Conservation (phyloP, 306 rosid genomes). For the Malus orientalis region DNA sequence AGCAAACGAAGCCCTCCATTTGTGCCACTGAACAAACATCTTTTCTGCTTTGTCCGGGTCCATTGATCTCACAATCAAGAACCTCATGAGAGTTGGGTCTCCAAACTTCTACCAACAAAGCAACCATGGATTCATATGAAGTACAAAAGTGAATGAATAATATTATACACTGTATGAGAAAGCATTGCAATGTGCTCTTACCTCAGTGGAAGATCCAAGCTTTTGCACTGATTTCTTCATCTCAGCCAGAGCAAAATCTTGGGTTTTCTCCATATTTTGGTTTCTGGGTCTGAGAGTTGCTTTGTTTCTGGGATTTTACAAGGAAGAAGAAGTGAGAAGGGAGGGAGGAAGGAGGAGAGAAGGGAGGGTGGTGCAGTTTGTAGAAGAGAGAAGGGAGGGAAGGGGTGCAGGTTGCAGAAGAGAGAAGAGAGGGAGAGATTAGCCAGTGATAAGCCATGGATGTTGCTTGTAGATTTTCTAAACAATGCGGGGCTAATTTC, state of each 20-base stretch:
- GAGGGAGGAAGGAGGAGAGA: too few relatives aligned
- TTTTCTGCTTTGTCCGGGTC: slow-evolving; percentile 67
- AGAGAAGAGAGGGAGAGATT: too few relatives aligned
- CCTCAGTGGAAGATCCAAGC: slow-evolving; percentile 72
- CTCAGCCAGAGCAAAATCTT: slow-evolving; percentile 37
- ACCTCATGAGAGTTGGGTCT: slow-evolving; percentile 64
- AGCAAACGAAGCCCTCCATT: slow-evolving; percentile 60
- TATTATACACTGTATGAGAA: neutral
- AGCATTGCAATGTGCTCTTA: slow-evolving; percentile 4
- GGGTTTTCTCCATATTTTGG: slow-evolving; percentile 22
- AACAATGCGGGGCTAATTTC: too few relatives aligned
- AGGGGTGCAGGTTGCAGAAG: too few relatives aligned
- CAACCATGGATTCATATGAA: neutral
- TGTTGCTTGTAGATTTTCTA: too few relatives aligned
- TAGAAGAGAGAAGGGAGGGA: too few relatives aligned
- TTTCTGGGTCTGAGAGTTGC: too few relatives aligned
- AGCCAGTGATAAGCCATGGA: too few relatives aligned
- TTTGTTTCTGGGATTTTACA: too few relatives aligned
- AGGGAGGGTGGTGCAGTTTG: too few relatives aligned
- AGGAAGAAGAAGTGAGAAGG: too few relatives aligned
- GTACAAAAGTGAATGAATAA: neutral
- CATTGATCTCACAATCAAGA: slow-evolving; percentile 84
- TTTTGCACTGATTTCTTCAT: slow-evolving; percentile 44
- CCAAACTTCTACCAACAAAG: slow-evolving; percentile 42
- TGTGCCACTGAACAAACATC: slow-evolving; percentile 83